phyloP scores from a whole-genome alignment of 2,329 filamentous ascomycete genomes.

The Ceratocystis lukuohia region DNA sequence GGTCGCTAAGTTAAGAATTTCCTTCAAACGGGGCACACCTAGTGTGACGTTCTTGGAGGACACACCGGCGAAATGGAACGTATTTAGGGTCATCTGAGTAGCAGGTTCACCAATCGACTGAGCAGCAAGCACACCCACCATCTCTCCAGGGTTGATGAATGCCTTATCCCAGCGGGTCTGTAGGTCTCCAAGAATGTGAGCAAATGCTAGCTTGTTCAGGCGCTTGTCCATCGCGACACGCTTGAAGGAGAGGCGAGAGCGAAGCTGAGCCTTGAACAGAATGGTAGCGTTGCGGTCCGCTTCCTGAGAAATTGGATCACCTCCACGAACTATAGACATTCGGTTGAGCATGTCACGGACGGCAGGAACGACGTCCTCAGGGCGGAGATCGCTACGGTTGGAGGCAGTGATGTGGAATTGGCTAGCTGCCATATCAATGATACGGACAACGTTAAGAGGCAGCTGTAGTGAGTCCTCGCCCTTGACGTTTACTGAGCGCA shows the following conservation, averaged over 20 bases:
- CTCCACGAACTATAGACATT: conserved; percentile 74
- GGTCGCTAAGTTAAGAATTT: conserved; percentile 94
- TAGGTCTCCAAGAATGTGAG: conserved; percentile 81
- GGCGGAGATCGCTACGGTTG: conserved; percentile 77
- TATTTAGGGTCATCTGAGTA: conserved; percentile 98
- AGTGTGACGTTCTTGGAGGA: conserved; percentile 99
- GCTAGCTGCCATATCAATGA: conserved; percentile 80
- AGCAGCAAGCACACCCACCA: conserved; percentile 94
- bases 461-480: conserved; percentile 80
- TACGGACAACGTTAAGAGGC: conserved; percentile 79
- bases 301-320: conserved; percentile 68
- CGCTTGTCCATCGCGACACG: conserved; percentile 75
- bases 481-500: conserved; percentile 58
- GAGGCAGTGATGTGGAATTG: conserved; percentile 82
- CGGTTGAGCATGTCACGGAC: conserved; percentile 62
- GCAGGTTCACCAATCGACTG: conserved; percentile 98
- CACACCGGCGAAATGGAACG: conserved; percentile 99
- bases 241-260: conserved; percentile 85
- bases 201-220: conserved; percentile 80
- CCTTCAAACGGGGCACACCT: conserved; percentile 96
- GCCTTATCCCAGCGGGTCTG: conserved; percentile 78
- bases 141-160: conserved; percentile 84
- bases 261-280: conserved; percentile 81
- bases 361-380: conserved; percentile 70
- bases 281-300: conserved; percentile 80